Percentiles rank a stretch among this genome's conserved stretches.
Conservation (phyloP, 2,329 filamentous ascomycete species). For the Colletotrichum sp. region DNA sequence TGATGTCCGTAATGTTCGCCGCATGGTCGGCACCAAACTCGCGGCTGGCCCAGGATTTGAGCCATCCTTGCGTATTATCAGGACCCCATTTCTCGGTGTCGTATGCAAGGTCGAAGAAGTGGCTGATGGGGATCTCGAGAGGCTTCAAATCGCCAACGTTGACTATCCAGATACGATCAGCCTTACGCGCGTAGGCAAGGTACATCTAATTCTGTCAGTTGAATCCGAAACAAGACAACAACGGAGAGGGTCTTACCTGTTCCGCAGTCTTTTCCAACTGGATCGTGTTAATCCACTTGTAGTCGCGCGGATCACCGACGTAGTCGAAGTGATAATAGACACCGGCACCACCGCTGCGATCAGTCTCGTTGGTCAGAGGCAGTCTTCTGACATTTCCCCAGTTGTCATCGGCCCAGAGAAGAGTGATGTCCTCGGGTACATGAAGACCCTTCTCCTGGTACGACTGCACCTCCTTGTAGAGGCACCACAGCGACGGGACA, state of each 20-base stretch:
- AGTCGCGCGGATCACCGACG: conserved; percentile 51
- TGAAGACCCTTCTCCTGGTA: conserved; percentile 69
- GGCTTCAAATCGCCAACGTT: conserved; percentile 73
- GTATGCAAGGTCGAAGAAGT: conserved; percentile 73
- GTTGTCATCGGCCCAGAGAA: conserved; percentile 75
- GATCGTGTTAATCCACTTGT: conserved; percentile 70
- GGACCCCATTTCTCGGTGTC: conserved; percentile 63
- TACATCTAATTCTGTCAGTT: conserved; percentile 50
- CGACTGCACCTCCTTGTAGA: conserved; percentile 77
- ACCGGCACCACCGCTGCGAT: conserved; percentile 66
- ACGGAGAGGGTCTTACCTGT: conserved; percentile 28
- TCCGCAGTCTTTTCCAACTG: conserved; percentile 66
- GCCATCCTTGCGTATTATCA: conserved; percentile 61
- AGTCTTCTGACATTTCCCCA: conserved; percentile 69
- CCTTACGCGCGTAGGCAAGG: conserved; percentile 62
- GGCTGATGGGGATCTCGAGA: conserved; percentile 67
- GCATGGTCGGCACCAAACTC: conserved; percentile 60
- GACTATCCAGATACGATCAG: conserved; percentile 68
- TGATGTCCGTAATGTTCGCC: conserved; percentile 52
- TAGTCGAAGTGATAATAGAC: conserved; percentile 69
- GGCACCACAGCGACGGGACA: conserved; percentile 73
- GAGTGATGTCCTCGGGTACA: conserved; percentile 68
- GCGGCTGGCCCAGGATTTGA: conserved; percentile 59
- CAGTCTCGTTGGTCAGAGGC: conserved; percentile 63
- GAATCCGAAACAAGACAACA: not conserved